Evolutionary conservation across 2,329 filamentous ascomycete species (phyloP).

Genomic region (Sporothrix euskadiensis): DNA sequence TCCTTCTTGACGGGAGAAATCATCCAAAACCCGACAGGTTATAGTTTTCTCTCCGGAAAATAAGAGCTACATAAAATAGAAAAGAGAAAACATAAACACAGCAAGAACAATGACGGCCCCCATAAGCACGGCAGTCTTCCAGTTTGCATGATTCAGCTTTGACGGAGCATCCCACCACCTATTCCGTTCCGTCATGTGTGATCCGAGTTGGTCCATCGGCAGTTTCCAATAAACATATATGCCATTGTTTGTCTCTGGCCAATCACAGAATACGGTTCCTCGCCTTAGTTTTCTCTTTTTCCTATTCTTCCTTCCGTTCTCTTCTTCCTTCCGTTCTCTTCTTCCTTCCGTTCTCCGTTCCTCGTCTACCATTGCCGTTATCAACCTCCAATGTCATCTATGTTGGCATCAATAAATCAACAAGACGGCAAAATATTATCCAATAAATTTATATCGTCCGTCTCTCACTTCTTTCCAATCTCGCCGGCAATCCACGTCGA

Average conservation of each 20-base stretch:
- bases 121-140: no score
- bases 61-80: no score
- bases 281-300: background rate
- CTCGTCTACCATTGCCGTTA: background rate
- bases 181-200: no score
- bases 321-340: constrained; percentile 1
- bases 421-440: background rate
- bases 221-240: background rate
- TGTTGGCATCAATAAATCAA: background rate
- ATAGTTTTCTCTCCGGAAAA: no score
- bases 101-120: no score
- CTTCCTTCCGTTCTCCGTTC: background rate
- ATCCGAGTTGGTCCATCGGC: background rate
- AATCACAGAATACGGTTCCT: constrained; percentile 18
- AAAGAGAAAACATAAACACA: no score
- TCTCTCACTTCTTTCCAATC: background rate
- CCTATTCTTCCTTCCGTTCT: background rate
- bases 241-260: background rate
- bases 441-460: background rate
- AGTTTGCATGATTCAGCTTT: background rate
- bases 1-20: no score
- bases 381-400: background rate
- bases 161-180: background rate
- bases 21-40: no score
- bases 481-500: constrained; percentile 1